Conservation (phyloP, 352 stramenopile species). For the Phytophthora agathidicida region DNA sequence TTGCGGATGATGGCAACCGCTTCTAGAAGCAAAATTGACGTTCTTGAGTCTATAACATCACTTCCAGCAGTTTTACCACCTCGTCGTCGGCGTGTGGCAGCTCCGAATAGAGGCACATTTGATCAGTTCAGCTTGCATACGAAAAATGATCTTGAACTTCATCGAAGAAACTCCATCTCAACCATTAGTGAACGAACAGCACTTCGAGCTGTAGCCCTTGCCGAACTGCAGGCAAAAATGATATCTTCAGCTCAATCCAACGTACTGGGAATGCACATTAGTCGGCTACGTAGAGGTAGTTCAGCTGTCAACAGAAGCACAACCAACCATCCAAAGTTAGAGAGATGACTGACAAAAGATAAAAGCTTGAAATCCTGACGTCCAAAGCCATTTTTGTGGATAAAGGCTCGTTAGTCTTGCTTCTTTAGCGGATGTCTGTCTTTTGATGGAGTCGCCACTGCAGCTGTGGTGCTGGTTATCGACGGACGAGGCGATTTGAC, state of each 20-base stretch:
- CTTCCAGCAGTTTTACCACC: slow-evolving; percentile 22
- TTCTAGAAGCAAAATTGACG: neutral
- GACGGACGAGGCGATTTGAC: slow-evolving; percentile 29
- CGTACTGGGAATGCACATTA: slow-evolving; percentile 31
- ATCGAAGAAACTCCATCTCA: slow-evolving; percentile 11
- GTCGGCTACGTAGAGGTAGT: slow-evolving; percentile 26
- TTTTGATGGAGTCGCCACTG: slow-evolving; percentile 1
- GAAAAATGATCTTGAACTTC: neutral
- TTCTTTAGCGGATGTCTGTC: slow-evolving; percentile 15
- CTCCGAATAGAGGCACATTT: neutral
- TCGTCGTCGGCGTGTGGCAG: slow-evolving; percentile 14
- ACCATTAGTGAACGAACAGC: slow-evolving; percentile 24
- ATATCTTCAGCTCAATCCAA: slow-evolving; percentile 5
- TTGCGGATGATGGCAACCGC: neutral
- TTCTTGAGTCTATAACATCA: neutral
- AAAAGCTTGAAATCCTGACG: no score
- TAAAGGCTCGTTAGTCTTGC: no score
- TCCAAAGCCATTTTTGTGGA: no score
- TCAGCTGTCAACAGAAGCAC: neutral
- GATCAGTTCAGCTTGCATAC: neutral
- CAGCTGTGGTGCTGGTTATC: slow-evolving; percentile 19
- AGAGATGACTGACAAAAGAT: no score
- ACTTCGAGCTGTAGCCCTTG: slow-evolving; percentile 28
- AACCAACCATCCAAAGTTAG: neutral
- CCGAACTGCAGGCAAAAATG: slow-evolving; percentile 20